Percentiles rank a stretch among this genome's conserved stretches.
Evolutionary conservation across 1,284 basidiomycete species (phyloP).

Genomic region (Rhodotorula sp.): DNA sequence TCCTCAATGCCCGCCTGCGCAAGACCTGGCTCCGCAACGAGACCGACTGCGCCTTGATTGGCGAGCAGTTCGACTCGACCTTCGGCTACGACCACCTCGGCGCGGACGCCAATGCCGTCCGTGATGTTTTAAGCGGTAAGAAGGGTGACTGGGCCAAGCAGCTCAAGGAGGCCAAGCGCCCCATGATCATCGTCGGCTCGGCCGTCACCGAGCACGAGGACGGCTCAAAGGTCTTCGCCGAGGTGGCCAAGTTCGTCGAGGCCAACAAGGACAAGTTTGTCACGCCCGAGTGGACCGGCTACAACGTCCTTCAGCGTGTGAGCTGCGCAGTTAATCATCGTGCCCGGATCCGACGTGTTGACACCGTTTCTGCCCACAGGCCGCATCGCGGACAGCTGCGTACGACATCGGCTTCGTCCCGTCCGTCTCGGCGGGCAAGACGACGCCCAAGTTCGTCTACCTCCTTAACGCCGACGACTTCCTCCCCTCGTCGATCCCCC

Average conservation of each 20-base stretch:
- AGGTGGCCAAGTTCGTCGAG: conserved; percentile 76
- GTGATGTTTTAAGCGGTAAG: conserved; percentile 61
- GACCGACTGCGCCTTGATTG: conserved; percentile 84
- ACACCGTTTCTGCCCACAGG: conserved; percentile 48
- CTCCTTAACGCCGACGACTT: conserved; percentile 95
- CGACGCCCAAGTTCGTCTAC: conserved; percentile 93
- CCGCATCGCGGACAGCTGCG: conserved; percentile 88
- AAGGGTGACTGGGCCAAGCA: conserved; percentile 66
- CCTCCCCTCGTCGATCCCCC: conserved; percentile 83
- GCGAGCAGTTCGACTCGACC: conserved; percentile 84
- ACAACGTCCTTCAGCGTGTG: conserved; percentile 88
- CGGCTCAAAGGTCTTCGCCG: conserved; percentile 74
- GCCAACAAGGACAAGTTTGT: conserved; percentile 71
- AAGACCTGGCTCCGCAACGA: conserved; percentile 86
- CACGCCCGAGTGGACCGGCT: conserved; percentile 92
- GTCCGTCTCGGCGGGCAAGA: conserved; percentile 68
- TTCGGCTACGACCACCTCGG: conserved; percentile 94
- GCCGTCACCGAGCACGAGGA: conserved; percentile 82
- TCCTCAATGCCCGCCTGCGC: conserved; percentile 94
- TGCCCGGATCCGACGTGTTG: neutral
- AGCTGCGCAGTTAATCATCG: conserved; percentile 43
- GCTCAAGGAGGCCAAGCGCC: conserved; percentile 88
- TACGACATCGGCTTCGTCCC: conserved; percentile 93
- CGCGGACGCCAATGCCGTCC: conserved; percentile 70
- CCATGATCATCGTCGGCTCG: conserved; percentile 90